These are phyloP conservation scores for Ananas comosus DNA, from an alignment of 176 grass and related monocot species.

Conservation along the genomic window DNA sequence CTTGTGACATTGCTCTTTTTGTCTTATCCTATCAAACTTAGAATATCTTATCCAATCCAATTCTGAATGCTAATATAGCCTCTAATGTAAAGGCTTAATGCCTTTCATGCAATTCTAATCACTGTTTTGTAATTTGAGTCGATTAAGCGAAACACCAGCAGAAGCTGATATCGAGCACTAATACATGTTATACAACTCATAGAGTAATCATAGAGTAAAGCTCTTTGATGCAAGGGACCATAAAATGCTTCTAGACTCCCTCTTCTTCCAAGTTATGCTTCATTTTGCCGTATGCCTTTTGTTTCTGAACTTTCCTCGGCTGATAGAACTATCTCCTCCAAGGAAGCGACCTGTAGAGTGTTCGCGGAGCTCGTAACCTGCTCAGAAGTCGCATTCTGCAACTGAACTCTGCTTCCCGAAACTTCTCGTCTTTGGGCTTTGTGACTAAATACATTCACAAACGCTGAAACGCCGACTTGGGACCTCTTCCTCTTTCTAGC, in stretches of 20 bases:
- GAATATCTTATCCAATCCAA: too few species aligned
- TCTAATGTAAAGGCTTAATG: too few species aligned
- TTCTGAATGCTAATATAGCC: too few species aligned
- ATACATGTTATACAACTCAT: too few species aligned
- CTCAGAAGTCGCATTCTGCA: background rate
- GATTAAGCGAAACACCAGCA: too few species aligned
- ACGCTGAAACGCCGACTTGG: background rate
- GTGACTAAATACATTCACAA: background rate
- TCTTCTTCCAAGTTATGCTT: background rate
- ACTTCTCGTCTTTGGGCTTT: background rate
- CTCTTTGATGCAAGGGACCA: background rate
- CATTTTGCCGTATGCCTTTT: background rate
- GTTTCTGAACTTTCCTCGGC: background rate
- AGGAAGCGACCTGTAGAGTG: background rate
- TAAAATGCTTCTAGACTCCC: background rate
- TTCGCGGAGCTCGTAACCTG: background rate
- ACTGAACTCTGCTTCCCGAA: background rate
- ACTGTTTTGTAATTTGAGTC: too few species aligned
- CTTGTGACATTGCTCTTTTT: too few species aligned
- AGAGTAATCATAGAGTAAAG: background rate
- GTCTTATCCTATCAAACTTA: too few species aligned
- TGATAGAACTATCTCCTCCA: background rate
- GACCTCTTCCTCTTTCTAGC: conserved; percentile 8
- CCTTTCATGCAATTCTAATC: too few species aligned
- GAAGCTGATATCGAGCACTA: too few species aligned